Base-by-base conservation (phyloP, 202 grass and related monocot species). In the Eragrostis tef region DNA sequence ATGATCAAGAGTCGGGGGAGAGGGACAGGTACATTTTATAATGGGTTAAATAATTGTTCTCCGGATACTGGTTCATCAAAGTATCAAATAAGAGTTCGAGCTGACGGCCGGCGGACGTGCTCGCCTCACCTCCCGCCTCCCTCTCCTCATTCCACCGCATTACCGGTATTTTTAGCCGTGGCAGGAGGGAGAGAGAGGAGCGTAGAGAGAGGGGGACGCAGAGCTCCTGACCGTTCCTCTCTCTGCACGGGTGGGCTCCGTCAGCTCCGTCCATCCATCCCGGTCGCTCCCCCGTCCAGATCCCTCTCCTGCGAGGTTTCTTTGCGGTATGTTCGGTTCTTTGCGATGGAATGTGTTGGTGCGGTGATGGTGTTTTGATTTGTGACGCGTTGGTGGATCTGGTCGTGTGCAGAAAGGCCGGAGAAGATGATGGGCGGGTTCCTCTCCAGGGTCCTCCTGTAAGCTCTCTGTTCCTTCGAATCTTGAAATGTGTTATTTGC, bases 371-470 rank as follows among this genome's bases (percentile, higher is more conserved):
- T 25, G 10, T 82, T 83, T 41, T 91, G 77, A 84, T 88, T 84
- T 50, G 8, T 79, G 29, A 31, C 41, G 53, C 45, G 64, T 74
- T 77, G 57, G 31, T 71, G 89, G 91, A 94, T 91, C 89, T 89
- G 86, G 62, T 43, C 89, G 77, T 36, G 73, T 57, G 47, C 85
- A 87, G 85, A 15, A 51, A 66, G 50, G 52, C 39, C 73, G 71
- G 65, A 34, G 7, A 90, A 75, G 47, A 94, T 94, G 93, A 94
- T 94, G 87, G 93, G 90, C 70, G 87, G 93, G 34, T 92, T 94
- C 87, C 64, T 94, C 85, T 94, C 93, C 79, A 86, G 93, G 86
- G 79, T 92, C 36, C 82, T 94, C 36, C 66, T 94, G 93, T 94
- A 88, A 94, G 90, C 50, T 12, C 13, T 36, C 49, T 22, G n/a